Conservation (phyloP, 768 basidiomycete genomes). For the Crucibulum laeve region DNA sequence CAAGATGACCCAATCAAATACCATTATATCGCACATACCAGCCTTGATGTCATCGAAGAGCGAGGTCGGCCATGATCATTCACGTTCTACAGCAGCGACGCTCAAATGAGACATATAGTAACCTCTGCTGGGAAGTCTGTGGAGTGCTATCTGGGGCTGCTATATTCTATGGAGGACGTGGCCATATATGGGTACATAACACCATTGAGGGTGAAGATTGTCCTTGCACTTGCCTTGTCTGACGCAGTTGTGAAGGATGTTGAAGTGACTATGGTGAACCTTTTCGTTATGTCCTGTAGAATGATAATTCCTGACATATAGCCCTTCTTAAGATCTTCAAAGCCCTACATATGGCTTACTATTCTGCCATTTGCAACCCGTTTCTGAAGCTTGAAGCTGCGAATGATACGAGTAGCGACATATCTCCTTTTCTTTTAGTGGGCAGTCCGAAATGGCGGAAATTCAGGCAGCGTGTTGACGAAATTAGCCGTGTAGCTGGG, state of each 20-base stretch:
- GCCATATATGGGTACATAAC: constrained; percentile 92
- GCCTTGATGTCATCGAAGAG: constrained; percentile 88
- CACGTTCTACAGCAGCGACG: not conserved
- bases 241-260: constrained; percentile 79
- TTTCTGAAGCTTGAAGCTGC: constrained; percentile 67
- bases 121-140: constrained; percentile 52
- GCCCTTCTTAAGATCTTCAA: constrained; percentile 95
- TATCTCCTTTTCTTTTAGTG: constrained; percentile 49
- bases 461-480: constrained; percentile 70
- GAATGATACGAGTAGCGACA: constrained; percentile 44
- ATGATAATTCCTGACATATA: not conserved
- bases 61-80: constrained; percentile 51
- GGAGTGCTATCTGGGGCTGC: constrained; percentile 81
- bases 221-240: constrained; percentile 73
- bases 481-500: constrained; percentile 61
- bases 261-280: constrained; percentile 69
- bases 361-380: constrained; percentile 79
- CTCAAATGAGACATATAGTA: constrained; percentile 20
- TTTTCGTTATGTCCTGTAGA: not conserved
- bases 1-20: constrained; percentile 68
- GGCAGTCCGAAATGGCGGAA: constrained; percentile 66
- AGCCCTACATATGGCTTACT: constrained; percentile 86
- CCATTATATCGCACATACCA: constrained; percentile 89
- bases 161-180: constrained; percentile 91
- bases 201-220: constrained; percentile 83